Percentiles rank a stretch among this genome's conserved stretches.
These are phyloP conservation scores for Solanum lycopersicoides DNA, from an alignment of 257 asterid species.

Conservation along the genomic window DNA sequence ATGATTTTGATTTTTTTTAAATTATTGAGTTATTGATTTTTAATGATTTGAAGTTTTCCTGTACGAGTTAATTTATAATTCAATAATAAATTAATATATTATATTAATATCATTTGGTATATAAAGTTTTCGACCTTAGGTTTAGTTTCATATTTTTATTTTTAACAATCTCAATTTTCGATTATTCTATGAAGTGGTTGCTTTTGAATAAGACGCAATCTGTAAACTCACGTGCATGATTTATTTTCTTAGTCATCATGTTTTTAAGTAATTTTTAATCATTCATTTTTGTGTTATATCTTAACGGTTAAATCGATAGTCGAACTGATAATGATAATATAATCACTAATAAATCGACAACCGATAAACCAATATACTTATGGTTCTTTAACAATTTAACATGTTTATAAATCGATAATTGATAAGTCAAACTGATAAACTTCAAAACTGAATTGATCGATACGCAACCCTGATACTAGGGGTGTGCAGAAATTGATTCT, in stretches of 20 bases:
- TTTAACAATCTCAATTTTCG: background rate
- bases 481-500: background rate
- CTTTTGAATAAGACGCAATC: background rate
- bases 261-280: background rate
- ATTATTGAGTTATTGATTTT: background rate
- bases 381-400: too few species aligned
- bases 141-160: background rate
- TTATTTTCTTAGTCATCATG: background rate
- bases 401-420: background rate
- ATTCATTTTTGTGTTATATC: too few species aligned
- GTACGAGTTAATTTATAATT: too few species aligned
- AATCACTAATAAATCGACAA: background rate
- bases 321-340: too few species aligned
- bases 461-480: too few species aligned
- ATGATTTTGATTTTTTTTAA: fast-evolving
- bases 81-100: too few species aligned
- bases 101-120: too few species aligned
- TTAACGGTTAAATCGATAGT: background rate
- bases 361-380: too few species aligned
- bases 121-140: background rate
- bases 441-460: fast-evolving
- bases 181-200: too few species aligned
- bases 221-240: too few species aligned
- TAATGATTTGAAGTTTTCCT: too few species aligned
- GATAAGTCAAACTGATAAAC: too few species aligned